Conservation (phyloP, 1,284 basidiomycete genomes). For the Puccinia horiana region DNA sequence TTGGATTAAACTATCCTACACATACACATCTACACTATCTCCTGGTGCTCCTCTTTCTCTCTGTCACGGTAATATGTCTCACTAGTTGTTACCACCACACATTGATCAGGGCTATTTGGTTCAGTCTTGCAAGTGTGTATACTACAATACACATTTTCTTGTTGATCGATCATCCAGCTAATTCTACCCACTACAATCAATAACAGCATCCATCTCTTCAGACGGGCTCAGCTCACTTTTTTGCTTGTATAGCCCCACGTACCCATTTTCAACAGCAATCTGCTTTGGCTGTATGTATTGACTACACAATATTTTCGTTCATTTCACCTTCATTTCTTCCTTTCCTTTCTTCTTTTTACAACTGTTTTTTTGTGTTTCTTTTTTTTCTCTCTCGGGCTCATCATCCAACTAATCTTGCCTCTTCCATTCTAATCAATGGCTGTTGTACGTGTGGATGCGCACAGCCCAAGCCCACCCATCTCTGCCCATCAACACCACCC, state of each 20-base stretch:
- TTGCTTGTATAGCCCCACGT: background rate
- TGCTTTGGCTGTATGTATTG: background rate
- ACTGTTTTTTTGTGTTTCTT: too few relatives aligned
- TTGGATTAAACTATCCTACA: too few relatives aligned
- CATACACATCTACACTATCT: too few relatives aligned
- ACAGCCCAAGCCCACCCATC: constrained; percentile 3
- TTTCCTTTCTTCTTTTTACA: background rate
- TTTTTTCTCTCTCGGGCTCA: background rate
- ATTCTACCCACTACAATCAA: background rate
- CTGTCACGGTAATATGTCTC: too few relatives aligned
- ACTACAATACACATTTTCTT: background rate
- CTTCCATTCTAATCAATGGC: constrained; percentile 13
- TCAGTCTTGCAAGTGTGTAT: too few relatives aligned
- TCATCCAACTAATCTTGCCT: background rate
- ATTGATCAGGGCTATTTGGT: too few relatives aligned
- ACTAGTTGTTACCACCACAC: too few relatives aligned
- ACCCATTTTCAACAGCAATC: too few relatives aligned
- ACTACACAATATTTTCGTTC: background rate
- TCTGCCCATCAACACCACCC: background rate
- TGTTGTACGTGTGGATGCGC: background rate
- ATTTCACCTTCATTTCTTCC: background rate
- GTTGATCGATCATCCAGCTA: constrained; percentile 1
- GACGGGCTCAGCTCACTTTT: constrained; percentile 13
- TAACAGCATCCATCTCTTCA: constrained; percentile 6
- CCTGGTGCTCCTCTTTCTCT: too few relatives aligned